These are phyloP conservation scores for Catharanthus roseus DNA, from an alignment of 257 asterid species.

Conservation along the genomic window DNA sequence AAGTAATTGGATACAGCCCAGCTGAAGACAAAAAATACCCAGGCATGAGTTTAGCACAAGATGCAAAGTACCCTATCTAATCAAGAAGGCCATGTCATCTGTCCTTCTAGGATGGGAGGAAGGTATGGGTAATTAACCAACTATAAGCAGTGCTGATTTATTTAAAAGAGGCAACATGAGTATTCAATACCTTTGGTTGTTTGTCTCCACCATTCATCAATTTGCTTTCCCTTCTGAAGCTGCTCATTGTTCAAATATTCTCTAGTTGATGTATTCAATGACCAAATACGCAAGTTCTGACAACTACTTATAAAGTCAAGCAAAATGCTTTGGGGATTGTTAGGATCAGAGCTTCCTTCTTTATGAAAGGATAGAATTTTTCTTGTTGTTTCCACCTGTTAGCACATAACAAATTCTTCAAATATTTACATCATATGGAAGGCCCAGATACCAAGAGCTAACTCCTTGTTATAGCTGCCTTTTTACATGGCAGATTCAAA, in stretches of 20 bases:
- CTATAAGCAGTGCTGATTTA: neutral
- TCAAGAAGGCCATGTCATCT: neutral
- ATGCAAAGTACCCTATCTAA: neutral
- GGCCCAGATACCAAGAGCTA: neutral
- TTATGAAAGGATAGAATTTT: conserved; percentile 91
- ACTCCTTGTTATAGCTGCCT: neutral
- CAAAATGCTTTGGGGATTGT: conserved; percentile 81
- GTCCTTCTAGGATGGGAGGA: neutral
- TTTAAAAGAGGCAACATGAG: neutral
- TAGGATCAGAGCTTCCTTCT: conserved; percentile 86
- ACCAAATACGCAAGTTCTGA: conserved; percentile 94
- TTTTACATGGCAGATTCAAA: too few relatives aligned
- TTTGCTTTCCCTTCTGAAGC: conserved; percentile 97
- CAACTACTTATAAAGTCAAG: conserved; percentile 98
- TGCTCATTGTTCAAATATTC: conserved; percentile 89
- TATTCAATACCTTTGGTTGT: conserved; percentile 68
- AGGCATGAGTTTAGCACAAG: neutral
- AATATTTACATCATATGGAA: conserved; percentile 15
- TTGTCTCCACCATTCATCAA: conserved; percentile 99
- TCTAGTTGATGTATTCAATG: conserved; percentile 79
- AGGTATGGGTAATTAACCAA: neutral
- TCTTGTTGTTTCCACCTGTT: conserved; percentile 91
- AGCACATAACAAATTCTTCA: conserved; percentile 18
- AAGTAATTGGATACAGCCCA: neutral
- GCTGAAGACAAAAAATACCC: too few relatives aligned